Evolutionary conservation across 176 grass and related monocot genomes (phyloP), one percentile per base, ranked within the genome.

Genomic region (Avena sativa): DNA sequence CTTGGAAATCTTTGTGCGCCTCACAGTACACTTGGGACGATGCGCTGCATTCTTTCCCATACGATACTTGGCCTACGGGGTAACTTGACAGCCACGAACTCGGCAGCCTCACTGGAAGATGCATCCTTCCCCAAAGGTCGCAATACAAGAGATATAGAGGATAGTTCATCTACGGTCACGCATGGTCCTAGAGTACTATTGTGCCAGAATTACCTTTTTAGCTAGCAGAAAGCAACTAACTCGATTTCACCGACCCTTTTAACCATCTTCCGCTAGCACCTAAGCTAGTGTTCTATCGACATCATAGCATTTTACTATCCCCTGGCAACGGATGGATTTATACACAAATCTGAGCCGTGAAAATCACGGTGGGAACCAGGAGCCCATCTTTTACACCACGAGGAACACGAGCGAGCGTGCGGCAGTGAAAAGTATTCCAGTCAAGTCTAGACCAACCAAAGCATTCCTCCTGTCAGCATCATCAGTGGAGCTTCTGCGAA

Each of bases 311-410:
- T 59, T 53, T 48, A 83, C 40, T 43, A 43, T 1, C 73, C 53
- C 43, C 77, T 67, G 57, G 67, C 12, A 21, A 7, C 4, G 36
- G 38, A 26, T 17, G 58, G 77, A 74, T 68, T 26, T 89, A 85
- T 89, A 76, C 69, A 89, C 82, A 89, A 89, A 68, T 76, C 32
- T 57, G 59, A 58, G 47, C 43, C 46, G 4, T 84, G 55, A 44
- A 63, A 73, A 7, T 43, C 40, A 74, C 76, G 63, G 53, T 34
- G 43, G 58, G 47, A 43, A 43, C 79, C 58, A 1, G 70, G 70
- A 48, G 19, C 9, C 36, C 9, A 4, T 80, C 38, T 38, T 12
- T 49, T 57, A 80, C 12, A 34, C 32, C 32, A 13, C 3, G 4
- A 68, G 80, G 62, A 71, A 26, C 20, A 12, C 28, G 28, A 30